Base-by-base conservation (phyloP, 371 early-diverging fungal genomes). In the Capillidium rhysosporum region DNA sequence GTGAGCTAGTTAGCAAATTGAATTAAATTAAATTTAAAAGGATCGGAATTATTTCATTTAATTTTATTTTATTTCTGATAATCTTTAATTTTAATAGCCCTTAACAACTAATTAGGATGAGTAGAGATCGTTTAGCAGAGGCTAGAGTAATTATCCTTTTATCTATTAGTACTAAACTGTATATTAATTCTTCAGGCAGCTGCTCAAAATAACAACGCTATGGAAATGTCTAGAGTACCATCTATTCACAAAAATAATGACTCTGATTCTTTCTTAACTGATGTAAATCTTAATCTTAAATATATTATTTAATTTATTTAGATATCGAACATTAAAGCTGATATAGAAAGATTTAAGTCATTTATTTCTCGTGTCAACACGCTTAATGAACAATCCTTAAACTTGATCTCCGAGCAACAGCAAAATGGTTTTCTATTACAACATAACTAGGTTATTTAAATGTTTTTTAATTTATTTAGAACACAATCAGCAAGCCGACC, bases 321-420 rank as follows among this genome's bases (percentile, higher is more conserved):
- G 48, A 30, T 51, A 20, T 51, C 51, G 1, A 18, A n/a, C 4
- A 51, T 39, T 24, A 51, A 51, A 39, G 31, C 38, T 2, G 51
- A 51, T 20, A 51, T 51, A 39, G 51, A 51, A 51, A 40, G 18
- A 12, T 51, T 51, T 40, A 51, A 51, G 14, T 16, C 51, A 0
- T n/a, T 40, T 14, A 51, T 51, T 14, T 12, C 25, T 10, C 28
- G 24, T 30, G 31, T 51, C 20, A 51, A 20, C 25, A 24, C 38
- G 14, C 40, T 51, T 9, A 28, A 51, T 25, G 51, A 51, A 51
- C 51, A 51, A 39, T 18, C 51, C 24, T 40, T 51, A 39, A 51
- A 51, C n/a, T 5, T 30, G 9, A 30, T 51, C 9, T 28, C 31
- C 7, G 51, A 51, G 5, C 18, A 28, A 16, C 51, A 51, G 24